Evolutionary conservation across 2,329 filamentous ascomycete species (phyloP).

Genomic region (Aspergillus pseudotamarii): DNA sequence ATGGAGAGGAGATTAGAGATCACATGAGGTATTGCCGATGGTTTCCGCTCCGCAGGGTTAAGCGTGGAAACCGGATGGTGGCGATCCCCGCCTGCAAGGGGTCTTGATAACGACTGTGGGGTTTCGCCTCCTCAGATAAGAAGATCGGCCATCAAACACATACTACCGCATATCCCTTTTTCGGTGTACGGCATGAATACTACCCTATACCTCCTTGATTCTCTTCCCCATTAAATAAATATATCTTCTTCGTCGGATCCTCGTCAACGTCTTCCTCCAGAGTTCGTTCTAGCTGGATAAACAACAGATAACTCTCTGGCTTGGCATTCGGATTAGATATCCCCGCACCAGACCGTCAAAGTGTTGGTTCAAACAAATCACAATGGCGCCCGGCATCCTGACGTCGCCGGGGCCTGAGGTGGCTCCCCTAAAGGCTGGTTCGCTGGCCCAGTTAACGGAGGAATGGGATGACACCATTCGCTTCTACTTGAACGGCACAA

Average conservation of each 20-base stretch:
- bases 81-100: conserved; percentile 38
- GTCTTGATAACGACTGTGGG: neutral
- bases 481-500: conserved; percentile 95
- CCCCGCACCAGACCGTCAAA: conserved; percentile 5
- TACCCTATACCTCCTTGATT: neutral
- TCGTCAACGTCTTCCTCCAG: neutral
- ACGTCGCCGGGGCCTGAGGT: conserved; percentile 50
- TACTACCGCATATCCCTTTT: neutral
- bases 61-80: conserved; percentile 35
- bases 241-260: neutral
- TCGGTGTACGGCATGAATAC: neutral
- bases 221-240: too few relatives aligned
- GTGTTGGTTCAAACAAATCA: conserved; percentile 9
- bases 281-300: neutral
- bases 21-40: conserved; percentile 5
- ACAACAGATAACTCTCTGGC: neutral
- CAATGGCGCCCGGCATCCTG: conserved; percentile 62
- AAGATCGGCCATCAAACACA: neutral
- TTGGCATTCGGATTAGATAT: neutral
- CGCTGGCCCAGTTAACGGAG: conserved; percentile 67
- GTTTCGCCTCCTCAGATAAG: neutral
- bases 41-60: neutral
- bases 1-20: neutral
- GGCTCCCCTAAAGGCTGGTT: conserved; percentile 45
- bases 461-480: conserved; percentile 82